Evolutionary conservation across 1,284 basidiomycete species (phyloP), one percentile per base, ranked within the genome.

Genomic region (Austroboletus rostrupii): DNA sequence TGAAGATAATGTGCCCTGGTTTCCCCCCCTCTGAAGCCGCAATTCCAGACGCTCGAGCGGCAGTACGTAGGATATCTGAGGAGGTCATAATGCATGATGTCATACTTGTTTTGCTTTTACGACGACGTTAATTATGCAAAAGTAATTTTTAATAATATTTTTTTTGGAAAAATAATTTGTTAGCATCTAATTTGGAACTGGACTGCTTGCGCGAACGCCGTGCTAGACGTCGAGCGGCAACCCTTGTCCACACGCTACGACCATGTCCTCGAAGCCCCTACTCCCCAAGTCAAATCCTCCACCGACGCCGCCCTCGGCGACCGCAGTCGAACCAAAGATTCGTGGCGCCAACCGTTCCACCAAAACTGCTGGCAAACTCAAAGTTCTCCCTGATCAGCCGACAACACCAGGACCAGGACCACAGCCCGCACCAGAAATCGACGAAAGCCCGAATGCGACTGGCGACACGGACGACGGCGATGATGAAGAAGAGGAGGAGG

Each of bases 361-460:
- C 1, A 97, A 97, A 66, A 80, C 84, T 20, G 83, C 86, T 6
- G 78, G 84, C 52, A 96, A 96, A 67, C 83, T 97, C 62, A 96
- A 97, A 69, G 92, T 97, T 37, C 78, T 97, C 17, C 94, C 94
- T 39, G 92, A 95, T 58, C 90, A 96, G 62, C 90, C 90, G 11
- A 87, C 93, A 55, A 68, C 75, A 90, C 58, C 91, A 87, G 66
- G 54, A 14, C 89, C 89, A 19, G 86, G 92, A 56, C 67, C 76
- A 72, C 44, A 61, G 69, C 66, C 48, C 49, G 61, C 39, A 57
- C 59, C 47, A 50, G 73, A 72, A 29, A 57, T 65, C 26, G 74
- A 77, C 28, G 79, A 78, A 53, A 77, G 74, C 42, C 71, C 72
- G 14, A 79, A 73, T 8, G 77, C 72, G 1, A 75, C 75, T 16